Evolutionary conservation across 179 eudicot species (phyloP).

Genomic region (Drosera spatulata): DNA sequence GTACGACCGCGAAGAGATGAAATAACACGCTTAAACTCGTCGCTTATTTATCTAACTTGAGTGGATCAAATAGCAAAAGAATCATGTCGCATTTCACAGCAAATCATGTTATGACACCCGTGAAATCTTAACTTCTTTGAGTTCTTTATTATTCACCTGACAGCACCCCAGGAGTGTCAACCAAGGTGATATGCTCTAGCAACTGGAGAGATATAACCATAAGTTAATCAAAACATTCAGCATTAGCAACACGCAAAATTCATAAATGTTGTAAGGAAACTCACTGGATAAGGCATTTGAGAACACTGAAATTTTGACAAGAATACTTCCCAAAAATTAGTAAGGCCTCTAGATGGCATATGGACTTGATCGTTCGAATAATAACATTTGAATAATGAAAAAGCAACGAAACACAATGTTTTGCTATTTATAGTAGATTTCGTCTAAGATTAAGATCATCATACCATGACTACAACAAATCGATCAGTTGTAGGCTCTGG

Average conservation of each 20-base stretch:
- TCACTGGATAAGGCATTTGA: constrained; percentile 91
- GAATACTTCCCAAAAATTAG: constrained; percentile 82
- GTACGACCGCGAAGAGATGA: constrained; percentile 75
- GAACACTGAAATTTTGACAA: constrained; percentile 94
- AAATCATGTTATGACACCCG: constrained; percentile 93
- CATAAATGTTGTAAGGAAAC: constrained; percentile 5
- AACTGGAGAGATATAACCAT: constrained; percentile 26
- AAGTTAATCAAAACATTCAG: constrained; percentile 1
- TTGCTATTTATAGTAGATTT: neutral
- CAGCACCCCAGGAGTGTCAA: constrained; percentile 95
- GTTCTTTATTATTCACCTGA: constrained; percentile 97
- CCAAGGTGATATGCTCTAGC: constrained; percentile 88
- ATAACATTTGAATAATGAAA: no score
- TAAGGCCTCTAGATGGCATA: constrained; percentile 76
- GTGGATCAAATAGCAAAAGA: constrained; percentile 86
- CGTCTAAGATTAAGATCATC: neutral
- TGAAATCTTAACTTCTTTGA: constrained; percentile 87
- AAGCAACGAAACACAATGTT: no score
- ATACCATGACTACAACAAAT: constrained; percentile 90
- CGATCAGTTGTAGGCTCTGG: constrained; percentile 98
- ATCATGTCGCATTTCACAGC: constrained; percentile 91
- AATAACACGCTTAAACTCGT: constrained; percentile 89
- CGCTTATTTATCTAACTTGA: constrained; percentile 83
- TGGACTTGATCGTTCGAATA: constrained; percentile 48
- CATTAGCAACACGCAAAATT: neutral